Conservation (phyloP, 2,329 filamentous ascomycete species). For the Colletotrichum sp. region DNA sequence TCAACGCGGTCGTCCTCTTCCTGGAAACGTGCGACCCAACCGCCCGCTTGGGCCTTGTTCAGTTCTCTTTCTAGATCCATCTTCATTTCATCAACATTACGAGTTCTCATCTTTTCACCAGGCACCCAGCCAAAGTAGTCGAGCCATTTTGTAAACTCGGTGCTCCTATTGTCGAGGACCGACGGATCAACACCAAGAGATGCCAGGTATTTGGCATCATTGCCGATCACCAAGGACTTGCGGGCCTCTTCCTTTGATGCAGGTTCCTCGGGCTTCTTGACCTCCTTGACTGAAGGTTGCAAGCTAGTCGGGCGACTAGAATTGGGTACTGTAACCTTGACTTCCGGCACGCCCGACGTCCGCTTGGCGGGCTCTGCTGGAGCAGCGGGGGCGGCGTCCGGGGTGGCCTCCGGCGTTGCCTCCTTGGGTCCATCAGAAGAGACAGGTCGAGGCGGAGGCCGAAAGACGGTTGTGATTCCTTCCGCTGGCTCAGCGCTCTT, state of each 20-base stretch:
- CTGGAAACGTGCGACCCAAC: slow-evolving; percentile 84
- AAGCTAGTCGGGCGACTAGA: slow-evolving; percentile 43
- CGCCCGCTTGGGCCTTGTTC: slow-evolving; percentile 88
- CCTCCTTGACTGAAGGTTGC: slow-evolving; percentile 41
- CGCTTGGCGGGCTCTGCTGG: slow-evolving; percentile 35
- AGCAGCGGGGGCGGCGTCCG: slow-evolving; percentile 26
- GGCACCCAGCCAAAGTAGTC: slow-evolving; percentile 89
- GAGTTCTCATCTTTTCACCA: slow-evolving; percentile 74
- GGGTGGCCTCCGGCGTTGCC: slow-evolving; percentile 25
- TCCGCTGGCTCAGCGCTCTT: slow-evolving; percentile 51
- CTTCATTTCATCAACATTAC: slow-evolving; percentile 81
- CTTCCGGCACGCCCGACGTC: slow-evolving; percentile 54
- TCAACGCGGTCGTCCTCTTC: slow-evolving; percentile 91
- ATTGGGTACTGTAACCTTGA: slow-evolving; percentile 61
- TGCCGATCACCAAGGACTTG: slow-evolving; percentile 70
- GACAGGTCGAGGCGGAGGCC: slow-evolving; percentile 67
- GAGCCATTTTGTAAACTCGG: slow-evolving; percentile 82
- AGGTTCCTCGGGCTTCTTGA: slow-evolving; percentile 27
- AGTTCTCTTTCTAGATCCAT: slow-evolving; percentile 85
- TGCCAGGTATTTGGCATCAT: slow-evolving; percentile 80
- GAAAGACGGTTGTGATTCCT: slow-evolving; percentile 88
- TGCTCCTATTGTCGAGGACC: slow-evolving; percentile 76
- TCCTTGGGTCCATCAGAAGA: slow-evolving; percentile 40
- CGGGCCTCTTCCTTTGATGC: slow-evolving; percentile 54
- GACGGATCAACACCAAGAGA: slow-evolving; percentile 78